These are phyloP conservation scores for Beauveria australis DNA, from an alignment of 2,329 filamentous ascomycete genomes.

Conservation along the genomic window DNA sequence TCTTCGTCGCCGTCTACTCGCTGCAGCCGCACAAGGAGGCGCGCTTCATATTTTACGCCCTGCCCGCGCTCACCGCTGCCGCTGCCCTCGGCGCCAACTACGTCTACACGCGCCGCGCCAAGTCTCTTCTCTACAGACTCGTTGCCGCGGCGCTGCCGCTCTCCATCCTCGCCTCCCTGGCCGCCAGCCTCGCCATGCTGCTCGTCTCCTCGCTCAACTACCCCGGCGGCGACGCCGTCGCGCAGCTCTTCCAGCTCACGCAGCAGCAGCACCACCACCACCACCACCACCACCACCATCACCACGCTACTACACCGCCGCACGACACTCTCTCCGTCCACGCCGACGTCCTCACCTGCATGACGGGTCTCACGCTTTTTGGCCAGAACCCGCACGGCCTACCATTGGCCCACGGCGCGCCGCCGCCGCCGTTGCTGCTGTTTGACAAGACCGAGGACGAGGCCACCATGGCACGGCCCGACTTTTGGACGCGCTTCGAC, in stretches of 20 bases:
- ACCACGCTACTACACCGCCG: slow-evolving; percentile 14
- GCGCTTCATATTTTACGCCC: slow-evolving; percentile 84
- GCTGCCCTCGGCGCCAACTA: slow-evolving; percentile 67
- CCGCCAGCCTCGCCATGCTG: slow-evolving; percentile 58
- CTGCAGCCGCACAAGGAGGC: slow-evolving; percentile 92
- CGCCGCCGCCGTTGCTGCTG: slow-evolving; percentile 15
- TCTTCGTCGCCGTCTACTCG: slow-evolving; percentile 75
- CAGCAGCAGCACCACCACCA: slow-evolving; percentile 5
- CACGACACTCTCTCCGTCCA: slow-evolving; percentile 38
- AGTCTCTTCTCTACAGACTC: slow-evolving; percentile 47
- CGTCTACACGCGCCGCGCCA: slow-evolving; percentile 58
- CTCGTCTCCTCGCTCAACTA: slow-evolving; percentile 84
- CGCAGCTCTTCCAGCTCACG: slow-evolving; percentile 36
- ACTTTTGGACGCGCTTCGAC: slow-evolving; percentile 57
- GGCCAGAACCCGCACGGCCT: slow-evolving; percentile 38
- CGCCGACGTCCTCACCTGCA: slow-evolving; percentile 59
- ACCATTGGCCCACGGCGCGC: slow-evolving; percentile 24
- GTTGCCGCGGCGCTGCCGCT: slow-evolving; percentile 46
- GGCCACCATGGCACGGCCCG: slow-evolving; percentile 32
- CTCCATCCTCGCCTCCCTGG: slow-evolving; percentile 53
- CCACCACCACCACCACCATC: too few species aligned
- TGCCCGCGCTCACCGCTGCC: slow-evolving; percentile 72
- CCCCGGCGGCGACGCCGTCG: slow-evolving; percentile 75
- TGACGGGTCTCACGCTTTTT: slow-evolving; percentile 64
- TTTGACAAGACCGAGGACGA: slow-evolving; percentile 58